Conservation (phyloP, 2,329 filamentous ascomycete species). For the Diaporthe eres region DNA sequence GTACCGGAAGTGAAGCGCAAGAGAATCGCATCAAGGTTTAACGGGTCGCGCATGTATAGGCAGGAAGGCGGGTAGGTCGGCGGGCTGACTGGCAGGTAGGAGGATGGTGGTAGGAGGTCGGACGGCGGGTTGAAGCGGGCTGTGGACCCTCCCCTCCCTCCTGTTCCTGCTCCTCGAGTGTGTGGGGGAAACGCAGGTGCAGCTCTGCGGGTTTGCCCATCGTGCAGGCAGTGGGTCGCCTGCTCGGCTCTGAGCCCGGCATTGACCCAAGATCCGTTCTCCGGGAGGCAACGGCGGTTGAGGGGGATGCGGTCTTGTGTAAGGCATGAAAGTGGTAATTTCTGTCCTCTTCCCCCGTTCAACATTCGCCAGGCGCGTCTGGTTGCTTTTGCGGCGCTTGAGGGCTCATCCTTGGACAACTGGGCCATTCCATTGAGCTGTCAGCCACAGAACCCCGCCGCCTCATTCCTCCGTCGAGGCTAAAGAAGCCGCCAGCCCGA, state of each 20-base stretch:
- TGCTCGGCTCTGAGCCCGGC: conserved; percentile 22
- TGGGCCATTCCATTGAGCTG: neutral
- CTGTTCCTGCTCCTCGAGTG: neutral
- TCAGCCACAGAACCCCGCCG: conserved; percentile 19
- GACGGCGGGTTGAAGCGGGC: conserved; percentile 4
- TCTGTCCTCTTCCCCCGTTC: neutral
- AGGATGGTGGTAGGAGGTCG: neutral
- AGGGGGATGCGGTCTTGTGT: neutral
- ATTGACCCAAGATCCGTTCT: conserved; percentile 14
- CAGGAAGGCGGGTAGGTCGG: neutral
- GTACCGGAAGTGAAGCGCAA: neutral
- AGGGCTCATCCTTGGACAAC: conserved; percentile 19
- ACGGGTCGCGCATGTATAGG: neutral
- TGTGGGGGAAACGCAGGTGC: conserved; percentile 10
- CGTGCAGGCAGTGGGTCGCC: neutral
- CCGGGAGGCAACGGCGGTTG: neutral
- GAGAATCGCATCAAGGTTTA: neutral
- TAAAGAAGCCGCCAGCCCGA: neutral
- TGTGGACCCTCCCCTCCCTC: neutral
- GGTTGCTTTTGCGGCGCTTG: conserved; percentile 5
- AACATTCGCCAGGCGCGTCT: neutral
- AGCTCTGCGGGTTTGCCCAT: neutral
- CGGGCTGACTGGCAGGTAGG: neutral
- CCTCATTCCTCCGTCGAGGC: conserved; percentile 1
- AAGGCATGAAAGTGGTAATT: neutral